Evolutionary conservation across 805 yeast genomes (phyloP).

Genomic region (Suhomyces canberraensis): DNA sequence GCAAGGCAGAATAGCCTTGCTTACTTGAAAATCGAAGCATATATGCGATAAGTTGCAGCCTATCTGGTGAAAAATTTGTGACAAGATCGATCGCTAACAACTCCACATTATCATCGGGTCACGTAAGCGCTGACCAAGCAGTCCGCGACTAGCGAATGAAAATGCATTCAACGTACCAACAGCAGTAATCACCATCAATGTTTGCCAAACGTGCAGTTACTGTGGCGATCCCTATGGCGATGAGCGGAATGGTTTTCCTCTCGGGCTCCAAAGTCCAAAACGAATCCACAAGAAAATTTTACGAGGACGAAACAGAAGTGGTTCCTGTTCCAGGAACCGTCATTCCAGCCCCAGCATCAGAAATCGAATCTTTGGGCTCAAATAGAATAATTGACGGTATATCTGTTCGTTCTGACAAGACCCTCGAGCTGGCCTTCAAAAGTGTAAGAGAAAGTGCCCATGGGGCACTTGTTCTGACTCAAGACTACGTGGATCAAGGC

Average conservation of each 20-base stretch:
- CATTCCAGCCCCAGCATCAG: slow-evolving; percentile 40
- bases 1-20: neutral
- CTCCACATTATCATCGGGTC: too few species aligned
- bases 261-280: slow-evolving; percentile 1
- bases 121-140: neutral
- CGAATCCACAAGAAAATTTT: slow-evolving; percentile 40
- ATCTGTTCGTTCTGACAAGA: slow-evolving; percentile 49
- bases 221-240: slow-evolving; percentile 1
- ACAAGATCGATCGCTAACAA: neutral
- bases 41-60: neutral
- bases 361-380: slow-evolving; percentile 44
- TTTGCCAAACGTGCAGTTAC: slow-evolving; percentile 2
- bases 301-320: slow-evolving; percentile 46
- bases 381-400: slow-evolving; percentile 52
- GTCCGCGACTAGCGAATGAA: neutral
- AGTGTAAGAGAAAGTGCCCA: slow-evolving; percentile 44
- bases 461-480: slow-evolving; percentile 23
- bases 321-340: slow-evolving; percentile 52
- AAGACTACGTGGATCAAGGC: slow-evolving; percentile 41
- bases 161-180: neutral
- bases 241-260: neutral
- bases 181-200: neutral
- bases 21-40: neutral
- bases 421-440: slow-evolving; percentile 48
- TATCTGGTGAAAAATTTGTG: neutral